Percentiles rank a stretch among this genome's conserved stretches.
phyloP scores from a whole-genome alignment of 2,329 filamentous ascomycete genomes.

The Verticillium tricorpus region DNA sequence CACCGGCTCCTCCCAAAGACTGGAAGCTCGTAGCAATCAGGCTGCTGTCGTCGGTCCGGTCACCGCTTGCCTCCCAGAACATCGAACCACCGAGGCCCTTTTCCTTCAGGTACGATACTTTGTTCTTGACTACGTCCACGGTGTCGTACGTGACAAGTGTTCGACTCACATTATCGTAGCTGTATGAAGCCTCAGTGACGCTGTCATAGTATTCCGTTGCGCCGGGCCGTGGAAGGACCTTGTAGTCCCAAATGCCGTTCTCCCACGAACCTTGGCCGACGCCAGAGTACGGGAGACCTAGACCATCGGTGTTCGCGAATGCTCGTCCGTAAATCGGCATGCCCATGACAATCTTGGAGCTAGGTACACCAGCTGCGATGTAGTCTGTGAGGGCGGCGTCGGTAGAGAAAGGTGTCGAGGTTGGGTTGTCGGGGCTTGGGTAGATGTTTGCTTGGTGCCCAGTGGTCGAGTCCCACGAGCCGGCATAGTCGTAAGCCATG shows the following conservation, averaged over 20 bases:
- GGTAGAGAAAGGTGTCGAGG: constrained; percentile 65
- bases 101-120: constrained; percentile 60
- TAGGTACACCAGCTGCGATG: constrained; percentile 54
- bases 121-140: constrained; percentile 52
- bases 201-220: constrained; percentile 54
- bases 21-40: constrained; percentile 49
- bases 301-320: constrained; percentile 58
- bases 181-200: constrained; percentile 61
- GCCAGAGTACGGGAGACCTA: constrained; percentile 59
- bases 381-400: constrained; percentile 63
- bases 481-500: constrained; percentile 73
- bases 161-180: constrained; percentile 55
- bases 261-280: constrained; percentile 69
- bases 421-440: constrained; percentile 44
- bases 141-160: constrained; percentile 72
- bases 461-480: constrained; percentile 58
- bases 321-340: constrained; percentile 77
- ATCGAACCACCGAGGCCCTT: constrained; percentile 68
- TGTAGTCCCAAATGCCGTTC: constrained; percentile 75
- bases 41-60: constrained; percentile 54
- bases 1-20: constrained; percentile 25
- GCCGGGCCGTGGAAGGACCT: constrained; percentile 61
- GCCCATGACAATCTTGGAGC: constrained; percentile 67
- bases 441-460: constrained; percentile 73
- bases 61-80: constrained; percentile 80